A percentile compares a stretch with the other conserved stretches of the same genome.
Evolutionary conservation across 2,329 filamentous ascomycete genomes (phyloP).

Genomic region (Fusarium sacchari): DNA sequence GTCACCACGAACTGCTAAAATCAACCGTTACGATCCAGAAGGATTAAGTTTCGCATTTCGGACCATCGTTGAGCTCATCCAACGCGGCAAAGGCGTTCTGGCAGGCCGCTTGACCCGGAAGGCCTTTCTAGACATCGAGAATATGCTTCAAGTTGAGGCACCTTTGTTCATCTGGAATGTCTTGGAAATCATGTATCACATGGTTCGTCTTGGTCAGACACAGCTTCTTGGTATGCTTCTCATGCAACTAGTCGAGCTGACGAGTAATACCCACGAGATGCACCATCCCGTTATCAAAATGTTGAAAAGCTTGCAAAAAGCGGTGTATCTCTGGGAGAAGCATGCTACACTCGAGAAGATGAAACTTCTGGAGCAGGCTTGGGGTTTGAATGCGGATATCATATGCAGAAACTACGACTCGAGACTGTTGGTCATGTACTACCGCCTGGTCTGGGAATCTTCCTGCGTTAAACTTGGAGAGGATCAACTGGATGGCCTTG

Average conservation of each 20-base stretch:
- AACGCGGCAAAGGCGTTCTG: background rate
- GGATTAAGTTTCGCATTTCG: slow-evolving; percentile 16
- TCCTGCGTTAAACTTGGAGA: background rate
- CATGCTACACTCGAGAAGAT: background rate
- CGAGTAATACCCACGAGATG: background rate
- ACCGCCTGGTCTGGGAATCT: slow-evolving; percentile 20
- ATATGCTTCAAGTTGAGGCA: slow-evolving; percentile 7
- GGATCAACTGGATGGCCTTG: background rate
- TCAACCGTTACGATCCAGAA: slow-evolving; percentile 14
- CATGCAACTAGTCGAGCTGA: background rate
- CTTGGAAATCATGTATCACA: slow-evolving; percentile 14
- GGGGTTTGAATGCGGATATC: slow-evolving; percentile 8
- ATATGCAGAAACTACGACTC: slow-evolving; percentile 6
- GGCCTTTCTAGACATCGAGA: slow-evolving; percentile 11
- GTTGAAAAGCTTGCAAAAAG: background rate
- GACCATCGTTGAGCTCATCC: slow-evolving; percentile 4
- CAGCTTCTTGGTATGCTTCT: slow-evolving; percentile 13
- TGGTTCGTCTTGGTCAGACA: background rate
- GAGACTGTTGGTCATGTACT: slow-evolving; percentile 6
- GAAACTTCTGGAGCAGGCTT: background rate
- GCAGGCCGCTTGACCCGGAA: slow-evolving; percentile 16
- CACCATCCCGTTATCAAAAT: slow-evolving; percentile 2
- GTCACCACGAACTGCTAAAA: background rate
- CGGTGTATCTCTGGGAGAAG: background rate
- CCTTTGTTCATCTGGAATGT: slow-evolving; percentile 29